Conservation (phyloP, 139 green algal genomes). For the Pleodorina starrii region DNA sequence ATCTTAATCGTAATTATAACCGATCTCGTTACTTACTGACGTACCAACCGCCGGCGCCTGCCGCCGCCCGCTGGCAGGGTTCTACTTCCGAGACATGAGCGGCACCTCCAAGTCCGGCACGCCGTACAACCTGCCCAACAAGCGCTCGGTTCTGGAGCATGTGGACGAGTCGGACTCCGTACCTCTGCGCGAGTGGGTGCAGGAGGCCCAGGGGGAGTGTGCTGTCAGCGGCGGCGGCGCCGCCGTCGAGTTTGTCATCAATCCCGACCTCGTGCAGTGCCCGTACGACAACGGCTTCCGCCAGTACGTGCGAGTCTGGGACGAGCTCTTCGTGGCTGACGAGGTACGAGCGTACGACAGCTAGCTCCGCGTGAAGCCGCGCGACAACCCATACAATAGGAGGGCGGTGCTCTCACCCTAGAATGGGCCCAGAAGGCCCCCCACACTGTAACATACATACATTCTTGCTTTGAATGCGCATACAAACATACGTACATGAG, state of each 20-base stretch:
- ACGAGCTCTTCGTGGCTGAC: no score
- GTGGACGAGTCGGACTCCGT: not conserved
- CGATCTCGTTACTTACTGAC: not conserved
- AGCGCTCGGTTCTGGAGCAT: not conserved
- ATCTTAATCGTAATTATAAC: not conserved
- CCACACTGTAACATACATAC: no score
- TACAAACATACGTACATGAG: no score
- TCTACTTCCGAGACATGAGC: not conserved
- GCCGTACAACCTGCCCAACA: not conserved
- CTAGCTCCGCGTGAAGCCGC: not conserved
- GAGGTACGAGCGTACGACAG: slow-evolving; percentile 22
- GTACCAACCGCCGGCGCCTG: not conserved
- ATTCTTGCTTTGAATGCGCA: not conserved
- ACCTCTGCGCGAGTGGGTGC: not conserved
- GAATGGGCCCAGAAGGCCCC: no score
- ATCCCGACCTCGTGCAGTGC: not conserved
- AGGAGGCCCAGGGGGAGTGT: no score
- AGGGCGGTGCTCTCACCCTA: not conserved
- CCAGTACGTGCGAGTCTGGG: no score
- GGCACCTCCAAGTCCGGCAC: not conserved
- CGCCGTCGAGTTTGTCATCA: not conserved
- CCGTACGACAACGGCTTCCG: no score
- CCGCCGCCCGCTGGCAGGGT: not conserved
- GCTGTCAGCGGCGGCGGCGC: not conserved
- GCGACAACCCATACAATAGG: not conserved